These are phyloP conservation scores for Wakefieldia striispora DNA, from an alignment of 768 basidiomycete species.

Conservation along the genomic window DNA sequence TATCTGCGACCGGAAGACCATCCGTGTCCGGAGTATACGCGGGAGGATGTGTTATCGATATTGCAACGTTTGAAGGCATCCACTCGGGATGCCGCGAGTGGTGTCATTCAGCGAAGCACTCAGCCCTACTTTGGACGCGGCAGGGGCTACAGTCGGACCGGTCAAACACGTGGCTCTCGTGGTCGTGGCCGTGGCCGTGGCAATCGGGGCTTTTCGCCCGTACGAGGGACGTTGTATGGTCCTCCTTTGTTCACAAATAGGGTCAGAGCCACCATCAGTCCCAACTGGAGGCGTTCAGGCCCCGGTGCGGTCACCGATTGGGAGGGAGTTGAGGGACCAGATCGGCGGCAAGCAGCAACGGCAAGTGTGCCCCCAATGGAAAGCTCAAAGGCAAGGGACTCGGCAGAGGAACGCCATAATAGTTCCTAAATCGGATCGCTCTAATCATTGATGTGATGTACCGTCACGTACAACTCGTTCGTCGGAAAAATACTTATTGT, in stretches of 20 bases:
- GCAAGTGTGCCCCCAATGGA: slow-evolving; percentile 18
- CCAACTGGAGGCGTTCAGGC: slow-evolving; percentile 19
- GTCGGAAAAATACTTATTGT: slow-evolving; percentile 21
- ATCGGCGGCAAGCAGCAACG: slow-evolving; percentile 13
- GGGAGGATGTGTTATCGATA: slow-evolving; percentile 49
- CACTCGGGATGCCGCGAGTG: slow-evolving; percentile 17
- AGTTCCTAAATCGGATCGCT: slow-evolving; percentile 17
- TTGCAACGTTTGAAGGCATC: slow-evolving; percentile 45
- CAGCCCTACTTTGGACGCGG: slow-evolving; percentile 7
- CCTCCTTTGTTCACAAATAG: slow-evolving; percentile 16
- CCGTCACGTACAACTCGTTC: slow-evolving; percentile 19
- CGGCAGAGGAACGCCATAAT: slow-evolving; percentile 23
- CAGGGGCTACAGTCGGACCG: slow-evolving; percentile 8
- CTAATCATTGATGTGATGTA: slow-evolving; percentile 10
- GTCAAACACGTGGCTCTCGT: slow-evolving; percentile 21
- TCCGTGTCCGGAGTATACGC: slow-evolving; percentile 46
- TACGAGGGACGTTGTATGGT: slow-evolving; percentile 13
- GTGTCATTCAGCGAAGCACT: slow-evolving; percentile 3
- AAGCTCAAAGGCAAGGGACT: slow-evolving; percentile 21
- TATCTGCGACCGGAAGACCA: slow-evolving; percentile 36
- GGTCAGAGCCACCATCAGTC: slow-evolving; percentile 10
- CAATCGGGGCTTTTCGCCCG: slow-evolving; percentile 14
- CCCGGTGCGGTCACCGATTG: slow-evolving; percentile 9
- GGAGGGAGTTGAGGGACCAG: slow-evolving; percentile 8
- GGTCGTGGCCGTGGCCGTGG: slow-evolving; percentile 10